Evolutionary conservation across 2,329 filamentous ascomycete genomes (phyloP), one percentile per base, ranked within the genome.

Genomic region (Didymella arachidicola): DNA sequence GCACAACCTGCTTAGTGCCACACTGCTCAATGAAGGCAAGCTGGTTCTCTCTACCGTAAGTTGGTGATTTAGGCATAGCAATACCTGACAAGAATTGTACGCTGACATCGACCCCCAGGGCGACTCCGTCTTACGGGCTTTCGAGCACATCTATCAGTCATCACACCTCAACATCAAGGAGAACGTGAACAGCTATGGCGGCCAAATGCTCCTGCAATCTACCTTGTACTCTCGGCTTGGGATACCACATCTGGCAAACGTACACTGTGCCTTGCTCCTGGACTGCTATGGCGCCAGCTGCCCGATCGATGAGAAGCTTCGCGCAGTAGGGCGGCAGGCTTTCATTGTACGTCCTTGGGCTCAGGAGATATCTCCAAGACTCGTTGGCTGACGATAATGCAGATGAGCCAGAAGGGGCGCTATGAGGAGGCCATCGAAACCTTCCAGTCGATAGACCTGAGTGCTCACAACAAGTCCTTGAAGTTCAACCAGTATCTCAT

Each of bases 21-120:
- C 92, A 1, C 80, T 97, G 14, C 82, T 97, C 52, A 93, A 89
- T 67, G 93, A 98, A 76, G 92, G 93, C 2, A 96, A 93, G 73
- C 80, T 96, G 41, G 86, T 86, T 19, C 82, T 97, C 56, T 84
- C 87, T 53, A 89, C 88, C 69, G 92, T 92, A 78, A 84, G 89
- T 57, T 10, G 0, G 18, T 14, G 10, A 25, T 25, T 14, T 4
- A 25, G 19, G 14, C 7, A 12, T 12, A 12, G 36, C 12, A 12
- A 22, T 22, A 19, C 14, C 19, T 25, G 4, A n/a, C 29, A 14
- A 18, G 22, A 14, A 18, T 19, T 11, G 16, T 19, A 16, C 18
- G 45, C 53, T 66, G 36, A 66, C 11, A 3, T 16, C 16, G 14
- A 18, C 32, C 1, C 60, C 60, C 22, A 86, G 84, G 86, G 86